A percentile compares a stretch with the other conserved stretches of the same genome.
phyloP scores from a whole-genome alignment of 108 stramenopile species.

The Conticribra weissflogii region DNA sequence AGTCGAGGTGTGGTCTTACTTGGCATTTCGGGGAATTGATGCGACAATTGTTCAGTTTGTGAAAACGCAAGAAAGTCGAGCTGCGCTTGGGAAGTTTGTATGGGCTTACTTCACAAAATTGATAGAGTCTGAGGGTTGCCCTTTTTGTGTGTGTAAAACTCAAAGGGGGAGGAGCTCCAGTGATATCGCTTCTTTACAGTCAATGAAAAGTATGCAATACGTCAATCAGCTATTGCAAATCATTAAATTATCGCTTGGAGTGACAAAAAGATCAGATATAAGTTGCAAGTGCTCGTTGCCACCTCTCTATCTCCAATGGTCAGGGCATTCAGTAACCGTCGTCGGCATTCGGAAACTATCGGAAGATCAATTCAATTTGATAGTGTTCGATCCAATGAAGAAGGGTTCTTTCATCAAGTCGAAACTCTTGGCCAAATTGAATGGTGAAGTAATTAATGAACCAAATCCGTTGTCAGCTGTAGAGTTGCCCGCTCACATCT shows the following conservation, averaged over 20 bases:
- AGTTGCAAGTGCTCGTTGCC: slow-evolving; percentile 33
- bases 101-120: slow-evolving; percentile 60
- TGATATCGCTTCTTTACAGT: background rate
- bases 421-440: slow-evolving; percentile 3
- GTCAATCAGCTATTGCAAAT: slow-evolving; percentile 22
- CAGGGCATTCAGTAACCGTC: slow-evolving; percentile 85
- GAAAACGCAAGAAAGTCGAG: slow-evolving; percentile 52
- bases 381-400: slow-evolving; percentile 72
- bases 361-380: slow-evolving; percentile 29
- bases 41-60: slow-evolving; percentile 81
- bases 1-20: slow-evolving; percentile 70
- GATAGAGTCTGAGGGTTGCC: slow-evolving; percentile 9
- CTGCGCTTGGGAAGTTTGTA: slow-evolving; percentile 55
- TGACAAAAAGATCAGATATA: background rate
- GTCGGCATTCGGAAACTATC: slow-evolving; percentile 53
- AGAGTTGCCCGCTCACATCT: slow-evolving; percentile 26
- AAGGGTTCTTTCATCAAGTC: slow-evolving; percentile 23
- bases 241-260: slow-evolving; percentile 1
- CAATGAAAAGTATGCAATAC: slow-evolving; percentile 24
- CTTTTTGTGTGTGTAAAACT: slow-evolving; percentile 15
- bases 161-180: background rate
- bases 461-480: slow-evolving; percentile 16
- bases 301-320: slow-evolving; percentile 86
- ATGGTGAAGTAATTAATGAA: background rate
- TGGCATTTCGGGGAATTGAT: slow-evolving; percentile 69